Base-by-base conservation (phyloP, 2,329 filamentous ascomycete species). In the Sordariomycetes sp. region DNA sequence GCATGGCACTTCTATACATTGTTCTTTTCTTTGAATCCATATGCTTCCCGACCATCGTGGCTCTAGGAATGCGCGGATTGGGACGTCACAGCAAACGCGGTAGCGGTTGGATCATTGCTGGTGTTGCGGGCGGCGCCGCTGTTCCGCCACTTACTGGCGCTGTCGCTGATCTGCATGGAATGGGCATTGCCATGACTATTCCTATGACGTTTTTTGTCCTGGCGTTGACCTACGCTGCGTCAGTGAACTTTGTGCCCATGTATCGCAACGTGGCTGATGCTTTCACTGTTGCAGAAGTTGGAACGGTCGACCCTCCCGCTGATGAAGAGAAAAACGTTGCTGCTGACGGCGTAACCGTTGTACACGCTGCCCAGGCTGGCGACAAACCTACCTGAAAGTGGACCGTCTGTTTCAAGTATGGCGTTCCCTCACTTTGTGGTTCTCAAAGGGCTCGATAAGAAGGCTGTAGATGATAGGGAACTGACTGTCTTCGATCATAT, bases 1-100 rank as follows among this genome's bases (percentile, higher is more conserved):
- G 69, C 29, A 59, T 76, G 40, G 60, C 66, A 5, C 76, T 86
- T 66, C 68, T 86, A 19, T 83, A 76, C 54, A 41, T 83, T 8
- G 75, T 79, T 6, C 66, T 87, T 17, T 86, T 88, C 63, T 88
- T 87, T 56, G 84, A 86, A 57, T 80, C 74, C 4, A 82, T 86
- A 48, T 82, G 79, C 54, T 90, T 88, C 64, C 83, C 84, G 0
- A 87, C 82, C 14, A 86, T 88, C 47, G 76, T 90, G 19, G 82
- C 83, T 5, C 66, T 87, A 3, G 81, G 81, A 6, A 85, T 86
- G 64, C 71, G 81, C 17, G 82, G 82, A 3, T 66, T 87, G 2
- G 84, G 85, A 6, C 72, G 77, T 14, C 79, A 90, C 58, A 84
- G 79, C 24, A 87, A 88, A 64, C 71, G 82, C 40, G 84, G 83